A percentile compares a stretch with the other conserved stretches of the same genome.
Evolutionary conservation across 345 rosid species (phyloP).

Genomic region (Alliaria petiolata): DNA sequence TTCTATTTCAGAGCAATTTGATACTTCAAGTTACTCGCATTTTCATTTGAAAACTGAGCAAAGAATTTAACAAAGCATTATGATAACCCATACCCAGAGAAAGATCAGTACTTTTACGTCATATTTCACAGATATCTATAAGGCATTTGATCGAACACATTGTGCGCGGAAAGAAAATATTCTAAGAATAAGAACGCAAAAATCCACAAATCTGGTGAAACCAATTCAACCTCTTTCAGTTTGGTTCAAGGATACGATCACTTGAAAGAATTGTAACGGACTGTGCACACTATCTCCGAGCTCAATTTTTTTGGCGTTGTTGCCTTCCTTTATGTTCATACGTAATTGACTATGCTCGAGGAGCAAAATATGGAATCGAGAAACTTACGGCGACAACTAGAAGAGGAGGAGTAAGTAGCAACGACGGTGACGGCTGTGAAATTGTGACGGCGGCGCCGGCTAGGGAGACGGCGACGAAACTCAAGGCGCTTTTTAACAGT

Average conservation of each 20-base stretch:
- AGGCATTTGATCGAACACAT: conserved; percentile 16
- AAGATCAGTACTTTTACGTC: not conserved
- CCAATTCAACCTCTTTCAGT: not conserved
- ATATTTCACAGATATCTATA: not conserved
- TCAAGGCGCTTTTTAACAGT: no score
- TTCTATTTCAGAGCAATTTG: not conserved
- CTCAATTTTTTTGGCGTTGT: no score
- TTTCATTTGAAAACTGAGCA: not conserved
- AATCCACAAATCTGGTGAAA: not conserved
- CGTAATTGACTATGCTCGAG: no score
- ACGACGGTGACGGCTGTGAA: not conserved
- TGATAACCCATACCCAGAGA: conserved; percentile 2
- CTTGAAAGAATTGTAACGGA: not conserved
- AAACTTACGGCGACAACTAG: not conserved
- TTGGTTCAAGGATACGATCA: no score
- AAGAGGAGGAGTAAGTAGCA: not conserved
- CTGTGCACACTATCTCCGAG: not conserved
- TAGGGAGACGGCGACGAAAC: no score
- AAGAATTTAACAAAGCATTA: not conserved
- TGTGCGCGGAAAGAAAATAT: not conserved
- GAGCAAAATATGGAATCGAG: not conserved
- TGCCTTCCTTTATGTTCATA: no score
- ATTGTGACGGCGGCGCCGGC: not conserved
- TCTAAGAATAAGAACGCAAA: not conserved
- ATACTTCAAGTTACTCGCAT: not conserved